A percentile compares a stretch with the other conserved stretches of the same genome.
phyloP scores from a whole-genome alignment of 345 rosid species.

The Brassica cretica region DNA sequence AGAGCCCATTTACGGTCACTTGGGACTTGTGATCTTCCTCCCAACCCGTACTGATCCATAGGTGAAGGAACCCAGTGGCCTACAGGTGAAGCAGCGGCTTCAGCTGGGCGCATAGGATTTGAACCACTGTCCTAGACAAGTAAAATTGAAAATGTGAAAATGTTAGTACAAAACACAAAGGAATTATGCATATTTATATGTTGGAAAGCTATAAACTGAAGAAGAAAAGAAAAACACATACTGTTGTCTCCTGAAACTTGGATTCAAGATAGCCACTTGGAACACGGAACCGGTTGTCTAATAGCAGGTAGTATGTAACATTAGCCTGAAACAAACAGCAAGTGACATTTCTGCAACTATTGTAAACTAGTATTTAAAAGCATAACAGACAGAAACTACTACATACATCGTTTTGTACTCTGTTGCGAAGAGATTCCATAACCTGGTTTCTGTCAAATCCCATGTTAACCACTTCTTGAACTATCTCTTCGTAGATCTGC shows the following conservation, averaged over 20 bases:
- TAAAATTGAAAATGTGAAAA: background rate
- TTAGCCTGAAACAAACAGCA: constrained; percentile 67
- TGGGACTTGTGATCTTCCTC: constrained; percentile 58
- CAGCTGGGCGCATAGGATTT: constrained; percentile 61
- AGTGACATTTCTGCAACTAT: constrained; percentile 17
- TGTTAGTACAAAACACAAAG: background rate
- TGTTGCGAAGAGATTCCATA: constrained; percentile 74
- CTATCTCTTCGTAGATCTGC: constrained; percentile 90
- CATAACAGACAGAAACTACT: constrained; percentile 17
- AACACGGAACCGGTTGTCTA: constrained; percentile 77
- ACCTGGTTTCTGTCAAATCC: constrained; percentile 76
- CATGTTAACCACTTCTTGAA: constrained; percentile 70
- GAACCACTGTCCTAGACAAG: constrained; percentile 60
- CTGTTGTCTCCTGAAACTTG: constrained; percentile 74
- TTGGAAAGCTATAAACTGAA: background rate
- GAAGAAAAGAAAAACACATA: constrained; percentile 40
- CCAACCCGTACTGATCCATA: constrained; percentile 69
- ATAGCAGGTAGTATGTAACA: constrained; percentile 80
- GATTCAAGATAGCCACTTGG: constrained; percentile 80
- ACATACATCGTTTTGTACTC: constrained; percentile 75
- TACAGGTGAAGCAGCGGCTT: constrained; percentile 56
- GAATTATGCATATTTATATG: background rate
- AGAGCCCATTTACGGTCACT: constrained; percentile 88
- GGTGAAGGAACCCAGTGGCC: constrained; percentile 62
- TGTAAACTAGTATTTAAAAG: background rate